Percentiles rank a stretch among this genome's conserved stretches.
Evolutionary conservation across 139 green algal species (phyloP).

Genomic region (Chlorella sp.): DNA sequence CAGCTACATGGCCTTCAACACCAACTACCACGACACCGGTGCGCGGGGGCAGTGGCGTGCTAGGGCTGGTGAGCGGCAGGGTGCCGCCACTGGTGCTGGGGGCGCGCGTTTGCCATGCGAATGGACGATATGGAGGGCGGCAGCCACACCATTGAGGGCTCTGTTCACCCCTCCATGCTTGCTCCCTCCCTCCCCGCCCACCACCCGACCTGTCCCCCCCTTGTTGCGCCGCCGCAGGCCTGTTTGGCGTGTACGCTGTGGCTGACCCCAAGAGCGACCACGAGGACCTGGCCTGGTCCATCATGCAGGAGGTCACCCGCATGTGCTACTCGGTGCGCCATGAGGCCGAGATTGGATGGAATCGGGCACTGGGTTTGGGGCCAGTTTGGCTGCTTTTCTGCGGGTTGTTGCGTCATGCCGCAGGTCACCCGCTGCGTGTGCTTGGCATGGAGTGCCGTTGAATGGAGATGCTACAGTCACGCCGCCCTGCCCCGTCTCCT

Average conservation of each 20-base stretch:
- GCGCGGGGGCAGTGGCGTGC: not conserved
- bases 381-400: not conserved
- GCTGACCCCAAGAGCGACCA: conserved; percentile 56
- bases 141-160: too few relatives aligned
- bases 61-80: not conserved
- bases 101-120: too few relatives aligned
- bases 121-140: too few relatives aligned
- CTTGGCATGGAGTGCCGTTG: too few relatives aligned
- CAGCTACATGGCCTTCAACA: conserved; percentile 97
- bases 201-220: not conserved
- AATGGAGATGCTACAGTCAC: too few relatives aligned
- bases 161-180: not conserved
- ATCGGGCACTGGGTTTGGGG: not conserved
- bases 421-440: too few relatives aligned
- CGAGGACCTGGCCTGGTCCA: conserved; percentile 70
- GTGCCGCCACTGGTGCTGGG: too few relatives aligned
- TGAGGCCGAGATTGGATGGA: not conserved
- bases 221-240: conserved; percentile 36
- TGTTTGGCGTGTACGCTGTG: conserved; percentile 96
- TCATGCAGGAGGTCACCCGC: conserved; percentile 79
- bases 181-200: not conserved
- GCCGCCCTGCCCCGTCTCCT: too few relatives aligned
- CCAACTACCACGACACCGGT: conserved; percentile 95
- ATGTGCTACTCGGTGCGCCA: conserved; percentile 86
- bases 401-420: not conserved